These are phyloP conservation scores for Coniella lustricola DNA, from an alignment of 2,329 filamentous ascomycete species.

Conservation along the genomic window DNA sequence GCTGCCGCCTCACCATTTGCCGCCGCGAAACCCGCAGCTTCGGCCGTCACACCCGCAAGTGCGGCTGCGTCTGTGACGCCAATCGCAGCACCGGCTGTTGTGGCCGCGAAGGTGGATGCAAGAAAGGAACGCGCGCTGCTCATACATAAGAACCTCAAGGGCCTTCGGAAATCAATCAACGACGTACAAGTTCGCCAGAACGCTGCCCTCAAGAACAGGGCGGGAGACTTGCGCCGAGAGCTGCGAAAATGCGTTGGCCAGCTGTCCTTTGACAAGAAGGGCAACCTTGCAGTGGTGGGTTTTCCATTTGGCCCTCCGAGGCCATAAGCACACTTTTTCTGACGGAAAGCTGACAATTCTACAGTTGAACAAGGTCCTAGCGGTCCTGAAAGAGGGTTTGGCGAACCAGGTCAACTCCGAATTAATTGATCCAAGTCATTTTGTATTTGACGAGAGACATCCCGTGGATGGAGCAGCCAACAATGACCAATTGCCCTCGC, in stretches of 20 bases:
- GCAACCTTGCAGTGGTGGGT: conserved; percentile 37
- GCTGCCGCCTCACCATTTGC: neutral
- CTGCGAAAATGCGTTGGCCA: conserved; percentile 70
- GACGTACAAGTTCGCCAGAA: conserved; percentile 47
- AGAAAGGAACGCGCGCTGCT: conserved; percentile 39
- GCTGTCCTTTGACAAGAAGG: conserved; percentile 39
- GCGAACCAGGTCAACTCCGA: conserved; percentile 39
- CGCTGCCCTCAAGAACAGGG: conserved; percentile 51
- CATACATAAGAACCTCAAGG: conserved; percentile 64
- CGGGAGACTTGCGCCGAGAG: conserved; percentile 65
- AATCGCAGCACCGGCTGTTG: conserved; percentile 6
- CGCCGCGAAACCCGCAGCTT: neutral
- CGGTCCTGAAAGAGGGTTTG: conserved; percentile 44
- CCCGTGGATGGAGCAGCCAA: conserved; percentile 33
- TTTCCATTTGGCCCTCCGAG: neutral
- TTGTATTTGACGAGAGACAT: conserved; percentile 35
- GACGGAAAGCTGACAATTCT: conserved; percentile 6
- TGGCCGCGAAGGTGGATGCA: conserved; percentile 4
- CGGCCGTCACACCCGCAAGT: neutral
- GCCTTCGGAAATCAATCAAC: conserved; percentile 39
- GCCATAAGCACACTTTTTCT: conserved; percentile 4
- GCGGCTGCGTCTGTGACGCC: conserved; percentile 1
- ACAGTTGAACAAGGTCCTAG: conserved; percentile 41
- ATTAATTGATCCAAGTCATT: conserved; percentile 45
- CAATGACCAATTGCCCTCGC: conserved; percentile 46